Base-by-base conservation (phyloP, 169 alveolate genomes). In the Plasmodium billcollinsi region DNA sequence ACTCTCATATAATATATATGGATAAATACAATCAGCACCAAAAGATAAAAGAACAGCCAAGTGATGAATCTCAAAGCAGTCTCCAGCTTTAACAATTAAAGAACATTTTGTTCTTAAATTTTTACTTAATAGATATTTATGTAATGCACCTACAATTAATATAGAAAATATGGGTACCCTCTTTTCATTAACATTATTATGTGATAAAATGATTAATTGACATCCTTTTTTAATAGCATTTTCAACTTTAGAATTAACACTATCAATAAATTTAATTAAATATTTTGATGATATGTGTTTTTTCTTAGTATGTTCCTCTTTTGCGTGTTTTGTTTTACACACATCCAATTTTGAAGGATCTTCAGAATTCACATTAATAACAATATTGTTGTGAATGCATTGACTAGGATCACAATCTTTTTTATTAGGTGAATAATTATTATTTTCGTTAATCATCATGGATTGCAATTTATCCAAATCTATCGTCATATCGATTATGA, bases 1-100 rank as follows among this genome's bases (percentile, higher is more conserved):
- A 43, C 94, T 93, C 58, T 86, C 92, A 76, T 93, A 94, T 14
- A 93, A 88, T 72, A 92, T 76, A 86, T 89, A 94, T 11, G 96
- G 96, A 73, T 61, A 94, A 54, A 94, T 88, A 73, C 95, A 94
- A 80, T 94, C 96, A n/a, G 95, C 95, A 45, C 96, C 96, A 63
- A 85, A 94, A 24, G 94, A 92, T 39, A 92, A 89, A 39, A 94
- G 80, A 33, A 91, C 88, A 21, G 94, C 94, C 62, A 92, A 59
- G 47, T 88, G 94, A 61, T 92, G 95, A 3, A 90, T 88, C 52
- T 86, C 92, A 71, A 73, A 74, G 29, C 93, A 86, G 33, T 86
- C 92, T 6, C 92, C 92, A 9, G 92, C 92, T 54, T 86, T 86
- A n/a, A 86, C 92, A 59, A 86, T 86, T 39, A 86, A 29, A 49